Base-by-base conservation (phyloP, 306 rosid species). In the Corylus americana region DNA sequence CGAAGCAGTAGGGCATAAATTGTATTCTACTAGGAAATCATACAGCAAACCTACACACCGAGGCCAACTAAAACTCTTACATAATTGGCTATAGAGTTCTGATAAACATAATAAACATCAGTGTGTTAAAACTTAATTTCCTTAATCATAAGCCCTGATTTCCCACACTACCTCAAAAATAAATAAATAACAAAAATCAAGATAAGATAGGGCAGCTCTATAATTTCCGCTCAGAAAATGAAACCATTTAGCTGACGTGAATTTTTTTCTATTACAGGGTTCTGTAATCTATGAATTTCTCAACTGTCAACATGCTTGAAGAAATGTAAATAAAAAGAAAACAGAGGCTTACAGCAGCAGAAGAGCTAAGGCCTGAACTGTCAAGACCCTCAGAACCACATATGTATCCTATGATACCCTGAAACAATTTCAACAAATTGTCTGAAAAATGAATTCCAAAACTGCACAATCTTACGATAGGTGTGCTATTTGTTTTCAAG, bases 301-400 rank as follows among this genome's bases (percentile, higher is more conserved):
- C 78, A 59, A 59, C 75, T 70, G 42, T 62, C 79, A 77, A 75
- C 70, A 74, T 50, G 42, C 50, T 55, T 66, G 29, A 77, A 70
- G 75, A 59, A 82, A 81, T 62, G 57, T 37, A 79, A 75, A 63
- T 55, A 57, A 54, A 27, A 70, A 80, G 63, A 70, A 78, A 75
- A 79, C 1, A 71, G 22, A 58, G 71, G 81, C 98, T 90, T 88
- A 95, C 99, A 48, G 99, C 99, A 61, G 99, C 99, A 75, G 99
- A 95, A 78, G 99, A 93, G 86, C 99, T 95, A 77, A 95, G 86
- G 64, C 99, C 99, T 22, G 98, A 93, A 89, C 98, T 89, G 91
- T 95, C 96, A 82, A 95, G 88, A 76, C 90, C 97, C 62, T 86
- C 90, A 74, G 89, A 80, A 82, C 98, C 99, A 79, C 89, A 70